Base-by-base conservation (phyloP, 2,329 filamentous ascomycete species). In the Calonectria naviculata region DNA sequence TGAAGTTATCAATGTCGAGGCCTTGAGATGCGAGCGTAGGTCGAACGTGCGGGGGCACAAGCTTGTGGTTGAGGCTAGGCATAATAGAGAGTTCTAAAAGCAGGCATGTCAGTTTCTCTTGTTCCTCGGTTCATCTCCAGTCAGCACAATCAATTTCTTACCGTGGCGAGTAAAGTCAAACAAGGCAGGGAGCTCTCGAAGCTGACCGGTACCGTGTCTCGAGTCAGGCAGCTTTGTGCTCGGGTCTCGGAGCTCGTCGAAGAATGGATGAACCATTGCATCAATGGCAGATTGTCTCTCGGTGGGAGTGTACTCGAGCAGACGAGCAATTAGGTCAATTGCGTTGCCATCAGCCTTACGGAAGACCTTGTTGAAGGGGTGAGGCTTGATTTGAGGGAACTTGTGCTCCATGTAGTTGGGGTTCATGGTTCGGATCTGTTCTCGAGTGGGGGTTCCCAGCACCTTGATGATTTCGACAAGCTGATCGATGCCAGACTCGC, bases 351-450 rank as follows among this genome's bases (percentile, higher is more conserved):
- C 95, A 68, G 97, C 97, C 90, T 97, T 98, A 78, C 97, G 93
- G 90, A 99, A 98, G 67, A 99, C 97, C 90, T 98, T 98, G 87
- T 94, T 97, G 89, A 99, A 99, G 31, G 97, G 97, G 81, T 99
- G 97, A 70, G 97, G 97, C 88, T 99, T 99, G 88, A 99, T 99
- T 85, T 99, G 97, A 58, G 97, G 97, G 85, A 99, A 99, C 87
- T 98, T 98, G 88, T 99, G 97, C 87, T 99, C 97, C 97, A 99
- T 99, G 86, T 99, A 99, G 85, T 99, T 99, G 71, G 97, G 97
- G 85, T 99, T 99, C 97, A 99, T 99, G 76, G 97, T 99, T 78
- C 97, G 94, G 81, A 99, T 99, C 85, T 99, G 97, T 84, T 99
- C 97, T 75, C 97, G 91, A 41, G 97, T 98, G 21, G 97, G 97